phyloP scores from a whole-genome alignment of 306 rosid species.

The Sphenostylis stenocarpa region DNA sequence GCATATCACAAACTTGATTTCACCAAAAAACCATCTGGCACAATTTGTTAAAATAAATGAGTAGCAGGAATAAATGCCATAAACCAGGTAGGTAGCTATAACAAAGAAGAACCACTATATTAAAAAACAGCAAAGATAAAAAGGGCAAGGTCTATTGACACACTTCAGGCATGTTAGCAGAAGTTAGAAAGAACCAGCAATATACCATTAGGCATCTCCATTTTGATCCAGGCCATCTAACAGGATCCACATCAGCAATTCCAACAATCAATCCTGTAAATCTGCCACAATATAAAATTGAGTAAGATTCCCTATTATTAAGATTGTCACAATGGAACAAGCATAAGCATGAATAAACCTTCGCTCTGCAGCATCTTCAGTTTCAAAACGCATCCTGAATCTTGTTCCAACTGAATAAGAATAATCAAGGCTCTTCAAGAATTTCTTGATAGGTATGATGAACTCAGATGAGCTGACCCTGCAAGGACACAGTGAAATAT shows the following conservation, averaged over 20 bases:
- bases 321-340: constrained; percentile 9
- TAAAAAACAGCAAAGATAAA: background rate
- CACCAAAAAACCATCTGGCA: background rate
- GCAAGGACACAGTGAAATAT: constrained; percentile 10
- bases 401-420: constrained; percentile 79
- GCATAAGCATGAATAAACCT: constrained; percentile 49
- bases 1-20: background rate
- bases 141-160: background rate
- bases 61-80: background rate
- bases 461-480: constrained; percentile 80
- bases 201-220: constrained; percentile 84
- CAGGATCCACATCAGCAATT: constrained; percentile 66
- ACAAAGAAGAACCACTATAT: background rate
- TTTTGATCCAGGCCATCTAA: constrained; percentile 87
- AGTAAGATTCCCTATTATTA: constrained; percentile 1
- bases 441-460: constrained; percentile 67
- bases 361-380: constrained; percentile 80
- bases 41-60: background rate
- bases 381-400: constrained; percentile 79
- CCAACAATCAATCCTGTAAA: constrained; percentile 74
- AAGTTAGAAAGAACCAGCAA: background rate
- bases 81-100: background rate
- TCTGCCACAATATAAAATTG: constrained; percentile 44
- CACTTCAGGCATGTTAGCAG: background rate
- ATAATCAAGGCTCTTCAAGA: constrained; percentile 63